phyloP scores from a whole-genome alignment of 2,329 filamentous ascomycete genomes.

The Fusarium piperis region DNA sequence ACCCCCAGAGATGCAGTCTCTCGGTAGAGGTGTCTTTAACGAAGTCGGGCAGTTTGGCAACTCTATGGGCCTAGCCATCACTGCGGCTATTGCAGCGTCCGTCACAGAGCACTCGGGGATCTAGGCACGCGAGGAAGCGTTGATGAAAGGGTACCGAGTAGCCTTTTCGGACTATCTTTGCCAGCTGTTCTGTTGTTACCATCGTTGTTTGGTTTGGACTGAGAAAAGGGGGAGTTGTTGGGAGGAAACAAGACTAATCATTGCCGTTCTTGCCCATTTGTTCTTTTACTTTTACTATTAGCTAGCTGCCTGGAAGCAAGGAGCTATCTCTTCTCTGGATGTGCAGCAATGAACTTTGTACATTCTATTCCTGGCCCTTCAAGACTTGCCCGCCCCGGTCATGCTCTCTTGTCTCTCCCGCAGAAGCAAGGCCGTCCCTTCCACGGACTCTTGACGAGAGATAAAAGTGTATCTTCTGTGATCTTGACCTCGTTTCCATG shows the following conservation, averaged over 20 bases:
- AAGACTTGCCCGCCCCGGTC: no score
- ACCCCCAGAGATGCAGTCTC: constrained; percentile 64
- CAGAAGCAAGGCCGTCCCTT: no score
- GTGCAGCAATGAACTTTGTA: no score
- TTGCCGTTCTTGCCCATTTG: not conserved
- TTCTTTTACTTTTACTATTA: no score
- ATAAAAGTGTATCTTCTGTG: no score
- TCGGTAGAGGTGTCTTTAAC: constrained; percentile 70
- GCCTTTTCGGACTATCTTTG: constrained; percentile 65
- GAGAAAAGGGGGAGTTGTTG: constrained; percentile 58
- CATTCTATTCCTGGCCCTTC: no score
- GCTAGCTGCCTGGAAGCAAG: no score
- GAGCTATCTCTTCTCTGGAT: no score
- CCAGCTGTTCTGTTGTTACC: constrained; percentile 49
- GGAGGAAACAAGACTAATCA: constrained; percentile 53
- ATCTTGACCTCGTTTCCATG: no score
- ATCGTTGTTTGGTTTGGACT: constrained; percentile 51
- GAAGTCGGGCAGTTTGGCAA: constrained; percentile 67
- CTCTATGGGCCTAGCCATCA: constrained; percentile 61
- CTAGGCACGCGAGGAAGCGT: constrained; percentile 40
- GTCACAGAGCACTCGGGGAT: constrained; percentile 53
- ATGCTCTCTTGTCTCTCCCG: no score
- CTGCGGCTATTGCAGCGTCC: constrained; percentile 58
- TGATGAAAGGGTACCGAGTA: constrained; percentile 62
- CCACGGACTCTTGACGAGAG: no score